Evolutionary conservation across 1,139 yeast species (phyloP).

Genomic region (Saccharomyces pastorianus): DNA sequence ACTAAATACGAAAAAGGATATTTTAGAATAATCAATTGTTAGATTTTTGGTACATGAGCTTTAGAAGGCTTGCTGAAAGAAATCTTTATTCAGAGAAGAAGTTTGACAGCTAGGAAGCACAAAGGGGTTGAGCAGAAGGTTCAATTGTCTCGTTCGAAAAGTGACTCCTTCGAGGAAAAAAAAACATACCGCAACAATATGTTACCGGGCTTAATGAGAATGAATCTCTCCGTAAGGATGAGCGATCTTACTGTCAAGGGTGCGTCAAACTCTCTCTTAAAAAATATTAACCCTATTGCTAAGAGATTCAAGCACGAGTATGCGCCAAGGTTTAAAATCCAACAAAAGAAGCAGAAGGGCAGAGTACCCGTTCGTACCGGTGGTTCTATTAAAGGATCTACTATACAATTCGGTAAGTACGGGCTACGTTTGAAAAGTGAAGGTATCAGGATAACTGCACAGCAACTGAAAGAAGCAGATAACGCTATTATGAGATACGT

Average conservation of each 20-base stretch:
- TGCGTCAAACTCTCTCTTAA: background rate
- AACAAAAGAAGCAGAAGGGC: slow-evolving; percentile 86
- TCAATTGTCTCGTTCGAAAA: too few species aligned
- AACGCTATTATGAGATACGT: slow-evolving; percentile 73
- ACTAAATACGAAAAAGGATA: background rate
- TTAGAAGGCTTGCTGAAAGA: background rate
- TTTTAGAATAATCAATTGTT: too few species aligned
- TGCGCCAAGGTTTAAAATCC: slow-evolving; percentile 70
- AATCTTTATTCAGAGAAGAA: background rate
- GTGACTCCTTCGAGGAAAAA: too few species aligned
- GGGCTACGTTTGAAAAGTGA: slow-evolving; percentile 83
- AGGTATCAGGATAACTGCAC: slow-evolving; percentile 79
- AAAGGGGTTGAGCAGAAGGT: too few species aligned
- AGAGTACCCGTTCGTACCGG: slow-evolving; percentile 94
- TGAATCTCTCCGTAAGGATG: background rate
- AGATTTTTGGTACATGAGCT: too few species aligned
- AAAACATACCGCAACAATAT: background rate
- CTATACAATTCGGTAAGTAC: slow-evolving; percentile 69
- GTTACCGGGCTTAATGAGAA: background rate
- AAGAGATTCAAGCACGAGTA: slow-evolving; percentile 70
- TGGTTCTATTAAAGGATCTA: slow-evolving; percentile 84
- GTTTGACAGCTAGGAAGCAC: background rate
- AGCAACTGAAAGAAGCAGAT: slow-evolving; percentile 87
- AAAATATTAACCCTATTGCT: background rate
- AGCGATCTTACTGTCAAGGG: background rate